Percentiles rank a stretch among this genome's conserved stretches.
phyloP scores from a whole-genome alignment of 306 rosid genomes.

The Inga laurina region DNA sequence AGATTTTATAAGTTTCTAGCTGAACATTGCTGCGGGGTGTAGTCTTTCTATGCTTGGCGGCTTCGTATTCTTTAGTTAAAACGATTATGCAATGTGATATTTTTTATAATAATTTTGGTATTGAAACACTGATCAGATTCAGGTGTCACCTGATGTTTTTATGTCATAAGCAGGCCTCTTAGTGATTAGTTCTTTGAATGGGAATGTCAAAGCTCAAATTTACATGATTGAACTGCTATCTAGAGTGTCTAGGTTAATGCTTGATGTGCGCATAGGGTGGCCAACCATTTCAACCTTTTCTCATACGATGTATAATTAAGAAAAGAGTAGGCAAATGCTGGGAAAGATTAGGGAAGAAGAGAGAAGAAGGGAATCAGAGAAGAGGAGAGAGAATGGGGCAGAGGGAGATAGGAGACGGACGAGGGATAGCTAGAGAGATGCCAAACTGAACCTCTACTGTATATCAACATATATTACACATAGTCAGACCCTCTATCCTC shows the following conservation, averaged over 20 bases:
- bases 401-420: too few species aligned
- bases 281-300: neutral
- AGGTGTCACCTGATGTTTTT: neutral
- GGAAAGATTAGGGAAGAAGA: too few species aligned
- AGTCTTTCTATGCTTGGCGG: slow-evolving; percentile 10
- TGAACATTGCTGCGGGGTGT: neutral
- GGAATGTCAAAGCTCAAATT: neutral
- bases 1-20: neutral
- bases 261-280: neutral
- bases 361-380: too few species aligned
- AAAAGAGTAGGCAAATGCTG: too few species aligned
- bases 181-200: neutral
- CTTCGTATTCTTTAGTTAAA: neutral
- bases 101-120: too few species aligned
- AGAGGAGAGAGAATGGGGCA: too few species aligned
- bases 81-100: slow-evolving; percentile 11
- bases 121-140: slow-evolving; percentile 4
- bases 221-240: neutral
- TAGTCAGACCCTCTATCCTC: too few species aligned
- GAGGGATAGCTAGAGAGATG: too few species aligned
- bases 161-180: neutral
- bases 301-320: too few species aligned
- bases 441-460: too few species aligned
- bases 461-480: too few species aligned
- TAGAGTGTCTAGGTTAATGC: neutral